A percentile compares a stretch with the other conserved stretches of the same genome.
These are phyloP conservation scores for Magnaporthiopsis poae DNA, from an alignment of 2,329 filamentous ascomycete genomes.

Conservation along the genomic window DNA sequence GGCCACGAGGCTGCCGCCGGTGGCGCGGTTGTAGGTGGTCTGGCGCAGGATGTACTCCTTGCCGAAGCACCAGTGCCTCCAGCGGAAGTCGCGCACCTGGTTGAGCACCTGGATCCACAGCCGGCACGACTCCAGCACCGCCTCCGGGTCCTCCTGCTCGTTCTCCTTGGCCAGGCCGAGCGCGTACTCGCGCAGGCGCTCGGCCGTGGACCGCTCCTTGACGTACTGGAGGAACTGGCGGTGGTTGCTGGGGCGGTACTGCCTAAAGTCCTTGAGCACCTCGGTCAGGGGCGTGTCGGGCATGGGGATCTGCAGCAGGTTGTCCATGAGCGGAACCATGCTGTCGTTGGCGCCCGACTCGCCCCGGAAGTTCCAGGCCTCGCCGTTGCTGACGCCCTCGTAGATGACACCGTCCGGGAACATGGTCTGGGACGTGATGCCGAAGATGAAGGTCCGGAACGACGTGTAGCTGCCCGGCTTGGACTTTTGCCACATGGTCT, in stretches of 20 bases:
- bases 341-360: constrained; percentile 91
- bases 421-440: constrained; percentile 87
- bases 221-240: constrained; percentile 74
- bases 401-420: constrained; percentile 88
- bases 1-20: constrained; percentile 71
- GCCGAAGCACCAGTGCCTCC: constrained; percentile 79
- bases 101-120: constrained; percentile 59
- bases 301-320: constrained; percentile 75
- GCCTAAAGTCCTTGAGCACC: constrained; percentile 79
- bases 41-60: constrained; percentile 75
- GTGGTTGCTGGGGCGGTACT: constrained; percentile 83
- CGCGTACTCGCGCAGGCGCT: constrained; percentile 51
- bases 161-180: constrained; percentile 24
- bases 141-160: constrained; percentile 21
- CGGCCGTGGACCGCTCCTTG: constrained; percentile 33
- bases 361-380: constrained; percentile 74
- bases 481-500: constrained; percentile 80
- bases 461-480: constrained; percentile 74
- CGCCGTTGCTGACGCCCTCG: constrained; percentile 62
- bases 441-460: constrained; percentile 95
- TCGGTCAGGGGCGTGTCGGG: constrained; percentile 78
- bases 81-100: constrained; percentile 71
- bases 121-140: constrained; percentile 44
- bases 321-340: constrained; percentile 85
- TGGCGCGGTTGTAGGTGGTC: constrained; percentile 66